Base-by-base conservation (phyloP, 2,329 filamentous ascomycete genomes). In the Simplicillium sp. region DNA sequence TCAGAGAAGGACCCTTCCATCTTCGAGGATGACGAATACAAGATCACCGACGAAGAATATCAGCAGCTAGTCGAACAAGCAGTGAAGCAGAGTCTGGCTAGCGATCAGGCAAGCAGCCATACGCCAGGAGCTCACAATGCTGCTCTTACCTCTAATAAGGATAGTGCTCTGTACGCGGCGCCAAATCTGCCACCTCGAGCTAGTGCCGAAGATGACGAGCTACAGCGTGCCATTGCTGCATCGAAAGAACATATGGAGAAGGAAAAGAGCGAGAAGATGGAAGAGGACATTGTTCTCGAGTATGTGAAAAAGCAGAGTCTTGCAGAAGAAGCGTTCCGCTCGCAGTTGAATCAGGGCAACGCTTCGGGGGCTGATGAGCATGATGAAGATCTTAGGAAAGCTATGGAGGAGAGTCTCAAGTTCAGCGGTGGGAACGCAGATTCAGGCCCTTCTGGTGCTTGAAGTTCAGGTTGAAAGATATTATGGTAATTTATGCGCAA, bases 281-380 rank as follows among this genome's bases (percentile, higher is more conserved):
- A 88, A 53, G 83, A 89, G 54, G 76, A 87, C 42, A 77, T 84
- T 43, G 75, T 88, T 8, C 58, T 89, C 55, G 82, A 87, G 51
- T 87, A 86, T 57, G 72, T 87, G 33, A 84, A 82, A 68, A 83
- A 80, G 64, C 82, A 88, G 64, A 87, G 82, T 56, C 55, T 87
- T 34, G 70, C 75, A 1, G 85, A 90, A 60, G 80, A 80, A 48
- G 69, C 80, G 54, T 68, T 58, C 37, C 59, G 65, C 11, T 49
- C 56, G 39, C 50, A 55, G 29, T 47, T 51, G 38, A 44, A 52
- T 9, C 62, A 64, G 46, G 61, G 54, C 1, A 58, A 52, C 14
- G 55, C 40, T 5, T 46, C 39, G 29, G 34, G 50, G 44, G 46
- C 50, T 38, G 51, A 61, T 41, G 64, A 67, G 15, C 64, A 71